Base-by-base conservation (phyloP, 1,139 yeast genomes). In the Blastobotrys persicus region DNA sequence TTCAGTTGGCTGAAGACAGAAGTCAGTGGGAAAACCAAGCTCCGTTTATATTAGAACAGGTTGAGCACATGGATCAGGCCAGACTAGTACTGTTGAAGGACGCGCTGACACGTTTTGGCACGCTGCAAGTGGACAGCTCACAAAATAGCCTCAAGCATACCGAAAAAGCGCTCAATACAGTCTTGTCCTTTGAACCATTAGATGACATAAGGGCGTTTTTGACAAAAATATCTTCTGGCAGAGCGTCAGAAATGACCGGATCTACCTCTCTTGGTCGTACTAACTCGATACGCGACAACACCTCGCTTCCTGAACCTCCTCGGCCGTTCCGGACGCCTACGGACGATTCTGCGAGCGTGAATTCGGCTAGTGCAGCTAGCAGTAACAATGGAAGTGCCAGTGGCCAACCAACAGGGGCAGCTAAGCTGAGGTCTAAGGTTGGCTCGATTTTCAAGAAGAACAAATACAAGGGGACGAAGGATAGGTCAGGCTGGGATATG, bases 1-100 rank as follows among this genome's bases (percentile, higher is more conserved):
- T 52, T 17, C 44, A 53, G 12, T 54, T 63, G 17, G 61, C 59
- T 19, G 62, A 63, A 43, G 50, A 48, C 14, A 56, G 63, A 19
- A 55, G 59, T 37, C 66, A 67, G 45, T 89, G 96, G 95, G 84
- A 81, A 55, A 73, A 78, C 51, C 83, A 83, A 64, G 92, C 95
- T 0, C 94, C 96, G 1, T 81, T 76, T 55, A 79, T 85, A 35
- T 84, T 88, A 63, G 86, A 84, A 59, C 80, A 80, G 59, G 83
- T 89, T 65, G 95, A 88, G 66, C 75, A 74, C 54, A 82, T 83
- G 58, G 96, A 91, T 65, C 77, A 73, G 52, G 73, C 73, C 53
- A 83, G 95, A 63, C 75, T 86, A 54, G 77, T 78, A 48, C 72
- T 83, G 60, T 67, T 88, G 48, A 85, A 88, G 62, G 86, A 86